These are phyloP conservation scores for Pichia occidentalis DNA, from an alignment of 805 yeast species.

Conservation along the genomic window DNA sequence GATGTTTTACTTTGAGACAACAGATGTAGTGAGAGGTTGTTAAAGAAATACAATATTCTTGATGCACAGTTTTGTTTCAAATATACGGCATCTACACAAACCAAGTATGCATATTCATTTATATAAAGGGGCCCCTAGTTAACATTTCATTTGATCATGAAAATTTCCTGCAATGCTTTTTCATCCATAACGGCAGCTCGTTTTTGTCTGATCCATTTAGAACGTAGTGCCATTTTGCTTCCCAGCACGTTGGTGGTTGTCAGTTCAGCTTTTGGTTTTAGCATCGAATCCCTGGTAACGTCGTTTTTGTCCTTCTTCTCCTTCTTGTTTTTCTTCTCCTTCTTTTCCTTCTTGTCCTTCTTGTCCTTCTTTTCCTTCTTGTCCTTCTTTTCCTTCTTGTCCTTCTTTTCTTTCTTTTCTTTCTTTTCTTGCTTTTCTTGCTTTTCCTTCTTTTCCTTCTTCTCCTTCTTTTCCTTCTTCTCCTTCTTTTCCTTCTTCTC, in stretches of 20 bases:
- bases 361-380: constrained; percentile 20
- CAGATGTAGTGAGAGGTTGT: too few relatives aligned
- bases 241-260: constrained; percentile 32
- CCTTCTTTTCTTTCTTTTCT: constrained; percentile 8
- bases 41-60: too few relatives aligned
- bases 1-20: too few relatives aligned
- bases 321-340: constrained; percentile 26
- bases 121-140: too few relatives aligned
- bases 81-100: too few relatives aligned
- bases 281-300: constrained; percentile 37
- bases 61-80: too few relatives aligned
- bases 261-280: constrained; percentile 30
- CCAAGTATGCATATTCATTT: too few relatives aligned
- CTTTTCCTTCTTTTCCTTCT: constrained; percentile 16
- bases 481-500: constrained; percentile 27
- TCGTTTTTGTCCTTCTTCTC: constrained; percentile 14
- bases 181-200: constrained; percentile 88
- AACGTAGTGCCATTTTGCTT: constrained; percentile 67
- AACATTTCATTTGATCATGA: constrained; percentile 59
- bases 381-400: constrained; percentile 14
- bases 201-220: constrained; percentile 84
- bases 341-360: constrained; percentile 25
- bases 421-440: constrained; percentile 26
- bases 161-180: constrained; percentile 83
- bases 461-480: constrained; percentile 27